These are phyloP conservation scores for Penicillium manginii DNA, from an alignment of 495 filamentous ascomycete genomes.

Conservation along the genomic window DNA sequence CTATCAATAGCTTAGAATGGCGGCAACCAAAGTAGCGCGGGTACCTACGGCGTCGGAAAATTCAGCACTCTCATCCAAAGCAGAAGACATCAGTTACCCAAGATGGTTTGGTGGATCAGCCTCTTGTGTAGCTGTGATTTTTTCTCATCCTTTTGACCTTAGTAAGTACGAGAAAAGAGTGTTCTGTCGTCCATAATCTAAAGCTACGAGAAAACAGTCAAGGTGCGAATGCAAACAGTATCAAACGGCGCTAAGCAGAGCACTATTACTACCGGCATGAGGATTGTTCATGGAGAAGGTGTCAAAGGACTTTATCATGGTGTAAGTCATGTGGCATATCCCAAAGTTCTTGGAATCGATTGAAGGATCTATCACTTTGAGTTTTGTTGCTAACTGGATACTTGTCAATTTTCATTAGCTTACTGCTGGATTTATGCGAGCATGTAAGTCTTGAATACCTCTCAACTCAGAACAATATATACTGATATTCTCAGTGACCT, in stretches of 20 bases:
- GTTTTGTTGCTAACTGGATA: too few relatives aligned
- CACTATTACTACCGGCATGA: constrained; percentile 36
- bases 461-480: background rate
- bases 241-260: constrained; percentile 30
- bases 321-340: constrained; percentile 22
- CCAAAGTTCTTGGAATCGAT: background rate
- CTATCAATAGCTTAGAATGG: background rate
- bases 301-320: constrained; percentile 39
- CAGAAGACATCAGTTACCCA: constrained; percentile 32
- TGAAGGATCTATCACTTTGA: too few relatives aligned
- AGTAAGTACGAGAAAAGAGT: constrained; percentile 23
- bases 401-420: constrained; percentile 11
- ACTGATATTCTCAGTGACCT: constrained; percentile 32
- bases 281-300: constrained; percentile 35
- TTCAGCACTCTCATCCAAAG: constrained; percentile 5
- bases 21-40: background rate
- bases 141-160: constrained; percentile 48
- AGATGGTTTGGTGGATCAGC: constrained; percentile 51
- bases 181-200: background rate
- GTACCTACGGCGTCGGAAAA: background rate
- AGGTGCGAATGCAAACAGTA: constrained; percentile 41
- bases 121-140: constrained; percentile 45
- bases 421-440: constrained; percentile 32
- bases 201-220: constrained; percentile 18
- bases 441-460: constrained; percentile 15